Base-by-base conservation (phyloP, 352 stramenopile species). In the Phytophthora megakarya region DNA sequence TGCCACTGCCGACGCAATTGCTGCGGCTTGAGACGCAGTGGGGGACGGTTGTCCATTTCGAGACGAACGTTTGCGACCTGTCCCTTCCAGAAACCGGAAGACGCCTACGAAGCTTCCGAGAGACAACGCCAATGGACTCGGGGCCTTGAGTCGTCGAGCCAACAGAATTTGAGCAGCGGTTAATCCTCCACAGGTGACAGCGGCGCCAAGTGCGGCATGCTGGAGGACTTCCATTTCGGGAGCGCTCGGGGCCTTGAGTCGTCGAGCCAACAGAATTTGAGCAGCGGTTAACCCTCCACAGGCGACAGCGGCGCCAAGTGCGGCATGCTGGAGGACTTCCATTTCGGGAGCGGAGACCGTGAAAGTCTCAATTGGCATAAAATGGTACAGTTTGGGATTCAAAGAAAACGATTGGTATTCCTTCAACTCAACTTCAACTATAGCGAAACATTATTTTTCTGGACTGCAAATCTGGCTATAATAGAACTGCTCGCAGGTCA, bases 61-160 rank as follows among this genome's bases (percentile, higher is more conserved):
- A 30, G 50, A 18, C 18, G 35, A 59, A 13, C 19, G 33, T 18
- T 68, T 57, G 26, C 63, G 64, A 10, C 72, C 76, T 3, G 66
- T 47, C 15, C 62, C 52, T 54, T 87, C 82, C 10, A 89, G 44
- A 13, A 91, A 16, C 1, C 82, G 80, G 25, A 89, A 91, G 9
- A 57, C 39, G 78, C 82, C 79, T 13, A 89, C 75, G 43, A 90
- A 88, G 49, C 70, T 74, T 8, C 75, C 74, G 25, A 90, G 60
- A 0, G 79, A 69, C 30, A 88, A 48, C 18, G 80, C 80, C 11
- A 91, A 57, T 2, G 78, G 75, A 40, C 73, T 82, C 8, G 82
- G 80, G 4, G 61, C 33, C 46, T 62, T 53, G 4, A 87, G 28
- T 30, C 60, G 43, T 26, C 80, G 72, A 47, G 80, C 72, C 4